Percentiles rank a stretch among this genome's conserved stretches.
phyloP scores from a whole-genome alignment of 1,139 yeast species.

The Meyerozyma smithsonii region DNA sequence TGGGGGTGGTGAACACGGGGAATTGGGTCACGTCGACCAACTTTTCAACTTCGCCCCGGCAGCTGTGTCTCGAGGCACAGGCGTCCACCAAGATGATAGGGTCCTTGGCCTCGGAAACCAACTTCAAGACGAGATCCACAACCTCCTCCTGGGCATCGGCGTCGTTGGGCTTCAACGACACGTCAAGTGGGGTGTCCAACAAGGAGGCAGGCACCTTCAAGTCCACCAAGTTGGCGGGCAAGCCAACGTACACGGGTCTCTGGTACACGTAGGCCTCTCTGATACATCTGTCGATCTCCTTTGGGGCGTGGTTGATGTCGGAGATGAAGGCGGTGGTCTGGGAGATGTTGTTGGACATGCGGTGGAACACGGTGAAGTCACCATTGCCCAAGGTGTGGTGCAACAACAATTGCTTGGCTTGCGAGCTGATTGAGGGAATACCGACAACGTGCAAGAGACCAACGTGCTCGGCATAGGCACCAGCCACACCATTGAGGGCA shows the following conservation, averaged over 20 bases:
- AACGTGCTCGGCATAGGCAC: conserved; percentile 40
- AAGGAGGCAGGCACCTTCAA: conserved; percentile 50
- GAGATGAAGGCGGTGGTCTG: conserved; percentile 61
- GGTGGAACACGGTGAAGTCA: conserved; percentile 42
- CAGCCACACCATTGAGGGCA: conserved; percentile 39
- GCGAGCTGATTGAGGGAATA: conserved; percentile 34
- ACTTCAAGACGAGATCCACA: conserved; percentile 47
- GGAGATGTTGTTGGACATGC: conserved; percentile 58
- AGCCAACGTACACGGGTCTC: conserved; percentile 79
- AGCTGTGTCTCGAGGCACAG: conserved; percentile 76
- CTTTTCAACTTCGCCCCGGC: conserved; percentile 54
- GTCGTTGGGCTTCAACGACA: conserved; percentile 58
- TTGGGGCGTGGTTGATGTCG: conserved; percentile 60
- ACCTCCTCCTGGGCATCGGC: conserved; percentile 71
- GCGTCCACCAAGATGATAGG: conserved; percentile 84
- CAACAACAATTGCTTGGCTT: conserved; percentile 32
- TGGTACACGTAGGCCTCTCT: conserved; percentile 67
- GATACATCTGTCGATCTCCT: conserved; percentile 68
- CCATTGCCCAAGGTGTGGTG: conserved; percentile 47
- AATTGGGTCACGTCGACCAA: conserved; percentile 68
- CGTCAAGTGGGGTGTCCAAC: conserved; percentile 61
- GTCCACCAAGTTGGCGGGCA: conserved; percentile 80
- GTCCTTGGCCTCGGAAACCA: conserved; percentile 54
- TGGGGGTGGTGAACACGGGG: conserved; percentile 84
- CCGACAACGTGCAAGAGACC: conserved; percentile 39